Percentiles rank a stretch among this genome's conserved stretches.
Conservation (phyloP, 352 stramenopile genomes). For the Globisporangium barbulae region DNA sequence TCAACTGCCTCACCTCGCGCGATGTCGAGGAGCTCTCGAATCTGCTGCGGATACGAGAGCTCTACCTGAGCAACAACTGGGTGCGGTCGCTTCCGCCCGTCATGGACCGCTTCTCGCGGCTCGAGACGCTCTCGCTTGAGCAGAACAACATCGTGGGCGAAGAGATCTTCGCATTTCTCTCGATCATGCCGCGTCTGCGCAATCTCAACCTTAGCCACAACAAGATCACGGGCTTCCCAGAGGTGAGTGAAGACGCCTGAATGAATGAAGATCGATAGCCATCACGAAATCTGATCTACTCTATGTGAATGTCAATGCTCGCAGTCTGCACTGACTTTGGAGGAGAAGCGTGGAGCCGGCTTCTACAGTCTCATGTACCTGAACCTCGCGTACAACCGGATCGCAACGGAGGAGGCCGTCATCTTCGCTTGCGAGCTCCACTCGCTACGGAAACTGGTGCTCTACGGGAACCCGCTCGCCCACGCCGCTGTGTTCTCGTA, state of each 20-base stretch:
- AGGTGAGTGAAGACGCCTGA: constrained; percentile 26
- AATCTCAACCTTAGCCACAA: constrained; percentile 84
- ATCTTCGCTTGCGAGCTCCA: constrained; percentile 44
- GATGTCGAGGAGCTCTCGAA: constrained; percentile 72
- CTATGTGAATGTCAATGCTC: not conserved
- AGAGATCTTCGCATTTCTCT: constrained; percentile 69
- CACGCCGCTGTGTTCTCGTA: constrained; percentile 59
- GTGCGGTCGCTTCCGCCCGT: constrained; percentile 64
- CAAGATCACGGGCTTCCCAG: constrained; percentile 67
- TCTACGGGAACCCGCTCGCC: constrained; percentile 73
- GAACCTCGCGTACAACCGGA: constrained; percentile 72
- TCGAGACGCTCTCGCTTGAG: constrained; percentile 78
- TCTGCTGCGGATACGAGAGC: constrained; percentile 69
- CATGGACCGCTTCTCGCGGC: constrained; percentile 71
- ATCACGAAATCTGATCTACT: not conserved
- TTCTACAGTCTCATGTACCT: constrained; percentile 73
- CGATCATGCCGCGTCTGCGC: constrained; percentile 55
- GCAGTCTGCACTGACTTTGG: constrained; percentile 45
- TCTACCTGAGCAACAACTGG: constrained; percentile 75
- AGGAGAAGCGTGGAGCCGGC: constrained; percentile 55
- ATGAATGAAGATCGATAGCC: not conserved
- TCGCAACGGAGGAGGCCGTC: constrained; percentile 47
- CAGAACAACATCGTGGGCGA: constrained; percentile 67
- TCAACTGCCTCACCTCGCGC: constrained; percentile 62
- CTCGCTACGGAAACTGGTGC: constrained; percentile 59